Base-by-base conservation (phyloP, 2,329 filamentous ascomycete genomes). In the Venturia nashicola region DNA sequence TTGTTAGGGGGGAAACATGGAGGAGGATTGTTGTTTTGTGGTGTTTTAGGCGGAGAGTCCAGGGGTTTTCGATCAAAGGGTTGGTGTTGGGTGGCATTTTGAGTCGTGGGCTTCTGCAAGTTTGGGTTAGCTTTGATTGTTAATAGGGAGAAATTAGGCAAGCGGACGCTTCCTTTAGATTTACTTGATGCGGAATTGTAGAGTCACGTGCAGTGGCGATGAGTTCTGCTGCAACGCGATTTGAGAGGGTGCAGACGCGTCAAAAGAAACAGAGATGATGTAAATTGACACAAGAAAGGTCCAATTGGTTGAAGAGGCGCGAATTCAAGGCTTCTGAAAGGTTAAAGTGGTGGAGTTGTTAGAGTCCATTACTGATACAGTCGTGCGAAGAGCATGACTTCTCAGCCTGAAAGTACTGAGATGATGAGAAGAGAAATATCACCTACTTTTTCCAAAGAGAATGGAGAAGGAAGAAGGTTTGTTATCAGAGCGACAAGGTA, bases 41-140 rank as follows among this genome's bases (percentile, higher is more conserved):
- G 62, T 76, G 70, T 68, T 80, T 81, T 68, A 80, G 75, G 65
- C 78, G 77, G 39, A 81, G 72, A 0, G 77, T 80, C 59, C 59
- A 65, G 67, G 73, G 70, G 32, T 66, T 65, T 57, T 69, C 12
- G 44, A 14, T 27, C 51, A 40, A 9, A 39, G 32, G 61, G 40
- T 12, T 42, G 11, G 65, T 40, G 48, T 61, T 34, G 42, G 39
- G 51, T 40, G 61, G 46, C 61, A 44, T 62, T 46, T 23, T 44
- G 60, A 20, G 11, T 18, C 9, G 3, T 34, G 23, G 36, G 18
- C 12, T 20, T 20, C 34, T 23, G 34, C 2, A 7, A 5, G 5
- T 59, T 11, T 43, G 0, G 5, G 27, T 60, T 43, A 44, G 39
- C 23, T n/a, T 60, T 42, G 44, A 12, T 8, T 18, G 1, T 48